Conservation (phyloP, 2,329 filamentous ascomycete species). For the Colletotrichum zoysiae region DNA sequence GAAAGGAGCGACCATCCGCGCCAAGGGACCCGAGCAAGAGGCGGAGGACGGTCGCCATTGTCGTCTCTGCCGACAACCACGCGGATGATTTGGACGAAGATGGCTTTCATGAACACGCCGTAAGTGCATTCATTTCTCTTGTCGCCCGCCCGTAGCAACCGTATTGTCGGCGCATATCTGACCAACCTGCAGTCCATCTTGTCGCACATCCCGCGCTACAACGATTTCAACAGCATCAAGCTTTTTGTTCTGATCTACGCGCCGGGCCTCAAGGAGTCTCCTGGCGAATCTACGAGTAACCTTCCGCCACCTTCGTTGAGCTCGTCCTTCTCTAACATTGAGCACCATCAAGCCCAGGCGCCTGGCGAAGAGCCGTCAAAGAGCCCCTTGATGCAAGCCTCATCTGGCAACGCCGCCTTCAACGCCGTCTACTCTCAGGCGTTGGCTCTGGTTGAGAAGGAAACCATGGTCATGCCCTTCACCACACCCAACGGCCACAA, state of each 20-base stretch:
- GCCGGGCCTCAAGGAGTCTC: conserved; percentile 79
- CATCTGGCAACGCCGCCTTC: conserved; percentile 73
- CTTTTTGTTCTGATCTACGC: conserved; percentile 93
- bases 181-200: conserved; percentile 76
- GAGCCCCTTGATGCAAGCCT: conserved; percentile 64
- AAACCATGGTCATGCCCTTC: conserved; percentile 90
- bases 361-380: conserved; percentile 72
- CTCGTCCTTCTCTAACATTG: conserved; percentile 92
- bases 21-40: conserved; percentile 58
- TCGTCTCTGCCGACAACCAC: conserved; percentile 83
- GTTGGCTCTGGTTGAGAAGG: conserved; percentile 82
- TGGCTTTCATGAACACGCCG: conserved; percentile 81
- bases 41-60: conserved; percentile 86
- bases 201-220: conserved; percentile 85
- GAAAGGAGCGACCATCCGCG: conserved; percentile 61
- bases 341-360: conserved; percentile 76
- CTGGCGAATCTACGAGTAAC: conserved; percentile 66
- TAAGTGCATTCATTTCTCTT: conserved; percentile 61
- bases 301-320: conserved; percentile 73
- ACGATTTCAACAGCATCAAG: conserved; percentile 79
- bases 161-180: neutral
- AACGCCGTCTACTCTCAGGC: conserved; percentile 86
- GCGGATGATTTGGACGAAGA: conserved; percentile 70
- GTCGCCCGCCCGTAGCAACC: neutral
- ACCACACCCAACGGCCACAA: conserved; percentile 85